A percentile compares a stretch with the other conserved stretches of the same genome.
These are phyloP conservation scores for Pascua sp. DNA, from an alignment of 1,284 basidiomycete species.

Conservation along the genomic window DNA sequence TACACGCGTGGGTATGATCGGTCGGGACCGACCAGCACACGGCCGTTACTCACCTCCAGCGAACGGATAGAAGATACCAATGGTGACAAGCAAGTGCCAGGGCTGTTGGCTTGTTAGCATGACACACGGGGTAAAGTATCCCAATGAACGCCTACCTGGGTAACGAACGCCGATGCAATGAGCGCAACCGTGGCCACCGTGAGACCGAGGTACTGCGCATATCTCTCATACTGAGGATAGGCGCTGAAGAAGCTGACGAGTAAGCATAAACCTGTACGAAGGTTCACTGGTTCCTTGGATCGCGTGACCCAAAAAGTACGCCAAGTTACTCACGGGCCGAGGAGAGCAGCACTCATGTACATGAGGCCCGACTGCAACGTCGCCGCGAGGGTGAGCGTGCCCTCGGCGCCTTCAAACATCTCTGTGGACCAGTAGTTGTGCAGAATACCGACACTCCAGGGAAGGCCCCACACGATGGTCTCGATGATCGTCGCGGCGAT, in stretches of 20 bases:
- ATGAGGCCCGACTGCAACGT: slow-evolving; percentile 44
- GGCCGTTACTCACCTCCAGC: slow-evolving; percentile 26
- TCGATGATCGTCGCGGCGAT: slow-evolving; percentile 41
- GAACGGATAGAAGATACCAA: slow-evolving; percentile 44
- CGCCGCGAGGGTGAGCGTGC: slow-evolving; percentile 40
- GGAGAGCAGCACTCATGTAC: slow-evolving; percentile 8
- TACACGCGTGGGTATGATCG: background rate
- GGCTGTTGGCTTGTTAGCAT: slow-evolving; percentile 12
- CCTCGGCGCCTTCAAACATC: slow-evolving; percentile 31
- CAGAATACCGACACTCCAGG: slow-evolving; percentile 45
- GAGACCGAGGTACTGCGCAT: slow-evolving; percentile 32
- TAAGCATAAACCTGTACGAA: background rate
- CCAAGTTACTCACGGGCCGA: slow-evolving; percentile 12
- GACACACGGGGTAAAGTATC: too few species aligned
- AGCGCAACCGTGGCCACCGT: slow-evolving; percentile 24
- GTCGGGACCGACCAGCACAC: too few species aligned
- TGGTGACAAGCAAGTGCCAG: slow-evolving; percentile 42
- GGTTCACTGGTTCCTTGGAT: background rate
- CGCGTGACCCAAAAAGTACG: too few species aligned
- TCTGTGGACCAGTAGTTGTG: slow-evolving; percentile 43
- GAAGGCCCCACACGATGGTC: slow-evolving; percentile 44
- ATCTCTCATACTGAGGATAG: slow-evolving; percentile 26
- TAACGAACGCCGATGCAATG: slow-evolving; percentile 36
- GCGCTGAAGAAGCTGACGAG: slow-evolving; percentile 29
- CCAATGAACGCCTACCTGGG: slow-evolving; percentile 1